A percentile compares a stretch with the other conserved stretches of the same genome.
These are phyloP conservation scores for Biscogniauxia sp. DNA, from an alignment of 2,329 filamentous ascomycete genomes.

Conservation along the genomic window DNA sequence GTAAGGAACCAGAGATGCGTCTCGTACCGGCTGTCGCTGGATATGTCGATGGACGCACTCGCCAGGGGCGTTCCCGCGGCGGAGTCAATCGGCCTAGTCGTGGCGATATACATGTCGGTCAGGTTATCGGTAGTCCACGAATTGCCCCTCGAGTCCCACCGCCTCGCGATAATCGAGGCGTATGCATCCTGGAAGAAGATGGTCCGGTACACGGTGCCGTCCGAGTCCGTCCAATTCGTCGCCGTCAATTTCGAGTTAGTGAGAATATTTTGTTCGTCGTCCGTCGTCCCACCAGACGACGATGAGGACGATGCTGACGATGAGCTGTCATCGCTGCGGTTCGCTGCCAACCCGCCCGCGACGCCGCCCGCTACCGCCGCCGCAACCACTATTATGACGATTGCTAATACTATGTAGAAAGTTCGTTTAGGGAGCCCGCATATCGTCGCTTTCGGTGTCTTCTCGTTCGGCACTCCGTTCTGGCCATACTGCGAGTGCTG, in stretches of 20 bases:
- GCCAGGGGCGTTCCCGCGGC: constrained; percentile 23
- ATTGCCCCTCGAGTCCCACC: constrained; percentile 26
- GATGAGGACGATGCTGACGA: neutral
- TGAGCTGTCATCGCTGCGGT: neutral
- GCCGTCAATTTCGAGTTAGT: constrained; percentile 21
- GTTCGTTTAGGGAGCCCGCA: constrained; percentile 17
- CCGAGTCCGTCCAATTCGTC: constrained; percentile 27
- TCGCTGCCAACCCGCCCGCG: neutral
- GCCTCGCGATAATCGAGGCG: constrained; percentile 22
- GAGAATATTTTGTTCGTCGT: constrained; percentile 10
- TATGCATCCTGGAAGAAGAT: constrained; percentile 29
- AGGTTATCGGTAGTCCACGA: constrained; percentile 28
- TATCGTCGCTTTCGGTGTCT: constrained; percentile 15
- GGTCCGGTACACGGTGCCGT: constrained; percentile 16
- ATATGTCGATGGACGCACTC: constrained; percentile 18
- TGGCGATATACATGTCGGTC: constrained; percentile 18
- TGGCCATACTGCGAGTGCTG: constrained; percentile 7
- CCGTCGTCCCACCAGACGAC: neutral
- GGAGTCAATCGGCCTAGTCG: constrained; percentile 20
- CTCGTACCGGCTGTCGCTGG: constrained; percentile 8
- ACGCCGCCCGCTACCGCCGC: constrained; percentile 4
- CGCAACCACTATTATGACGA: neutral
- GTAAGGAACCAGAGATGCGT: constrained; percentile 24
- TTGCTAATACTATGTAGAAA: constrained; percentile 20
- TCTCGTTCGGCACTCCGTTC: constrained; percentile 5